Conservation (phyloP, 2,329 filamentous ascomycete species). For the Coniella vitis region DNA sequence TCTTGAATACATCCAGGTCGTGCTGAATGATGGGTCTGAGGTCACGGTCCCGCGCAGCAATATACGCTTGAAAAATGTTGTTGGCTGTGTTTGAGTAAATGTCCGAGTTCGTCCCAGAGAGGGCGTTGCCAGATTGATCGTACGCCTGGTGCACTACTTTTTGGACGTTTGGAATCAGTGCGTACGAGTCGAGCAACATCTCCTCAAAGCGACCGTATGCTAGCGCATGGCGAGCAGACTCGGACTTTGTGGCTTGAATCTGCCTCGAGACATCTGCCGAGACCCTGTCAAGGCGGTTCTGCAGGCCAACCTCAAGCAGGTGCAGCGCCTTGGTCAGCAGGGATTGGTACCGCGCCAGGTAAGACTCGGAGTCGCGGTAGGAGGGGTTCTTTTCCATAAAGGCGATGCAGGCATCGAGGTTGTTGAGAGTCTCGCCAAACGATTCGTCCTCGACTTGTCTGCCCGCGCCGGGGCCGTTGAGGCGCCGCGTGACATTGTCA, state of each 20-base stretch:
- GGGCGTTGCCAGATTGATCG: conserved; percentile 42
- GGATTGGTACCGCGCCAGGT: conserved; percentile 79
- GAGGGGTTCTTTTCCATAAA: conserved; percentile 84
- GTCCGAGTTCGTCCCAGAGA: conserved; percentile 37
- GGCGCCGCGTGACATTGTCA: conserved; percentile 78
- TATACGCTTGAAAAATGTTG: conserved; percentile 48
- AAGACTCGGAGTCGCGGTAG: conserved; percentile 82
- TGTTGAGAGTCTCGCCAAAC: conserved; percentile 81
- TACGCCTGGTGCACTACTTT: conserved; percentile 45
- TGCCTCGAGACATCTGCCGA: conserved; percentile 49
- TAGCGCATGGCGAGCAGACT: conserved; percentile 52
- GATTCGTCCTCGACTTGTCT: conserved; percentile 77
- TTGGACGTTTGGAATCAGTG: conserved; percentile 49
- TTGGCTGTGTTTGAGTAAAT: conserved; percentile 48
- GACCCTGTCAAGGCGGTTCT: conserved; percentile 43
- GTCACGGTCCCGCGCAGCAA: conserved; percentile 46
- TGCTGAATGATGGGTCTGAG: conserved; percentile 45
- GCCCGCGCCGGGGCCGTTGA: conserved; percentile 87
- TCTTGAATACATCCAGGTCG: conserved; percentile 48
- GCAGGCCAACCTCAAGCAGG: conserved; percentile 53
- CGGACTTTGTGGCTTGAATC: conserved; percentile 48
- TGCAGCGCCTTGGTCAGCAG: conserved; percentile 64
- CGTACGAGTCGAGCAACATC: conserved; percentile 49
- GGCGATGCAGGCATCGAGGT: conserved; percentile 81
- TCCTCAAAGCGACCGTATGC: conserved; percentile 55